Conservation (phyloP, 805 yeast species). For the Yarrowia sp. region DNA sequence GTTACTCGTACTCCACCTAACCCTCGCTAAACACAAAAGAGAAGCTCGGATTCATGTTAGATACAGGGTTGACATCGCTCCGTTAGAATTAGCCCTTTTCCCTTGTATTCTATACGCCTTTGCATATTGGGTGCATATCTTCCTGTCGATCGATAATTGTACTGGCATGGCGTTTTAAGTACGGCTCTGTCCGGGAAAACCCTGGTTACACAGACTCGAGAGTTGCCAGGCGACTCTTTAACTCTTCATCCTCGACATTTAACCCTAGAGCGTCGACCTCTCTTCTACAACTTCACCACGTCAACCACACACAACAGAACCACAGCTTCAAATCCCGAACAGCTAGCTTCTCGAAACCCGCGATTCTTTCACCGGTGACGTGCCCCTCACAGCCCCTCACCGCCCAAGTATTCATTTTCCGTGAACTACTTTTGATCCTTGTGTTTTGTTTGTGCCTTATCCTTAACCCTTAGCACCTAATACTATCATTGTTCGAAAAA, state of each 20-base stretch:
- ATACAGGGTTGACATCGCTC: constrained; percentile 31
- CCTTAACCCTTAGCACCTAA: constrained; percentile 23
- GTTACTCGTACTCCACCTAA: no score
- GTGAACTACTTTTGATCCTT: no score
- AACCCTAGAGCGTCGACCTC: no score
- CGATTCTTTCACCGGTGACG: no score
- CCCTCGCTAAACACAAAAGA: not conserved
- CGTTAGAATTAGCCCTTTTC: constrained; percentile 15
- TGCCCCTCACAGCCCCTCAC: no score
- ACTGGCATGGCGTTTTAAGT: constrained; percentile 14
- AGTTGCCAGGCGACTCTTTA: constrained; percentile 6
- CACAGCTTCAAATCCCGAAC: no score
- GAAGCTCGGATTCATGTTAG: not conserved
- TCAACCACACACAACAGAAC: no score
- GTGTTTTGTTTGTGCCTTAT: not conserved
- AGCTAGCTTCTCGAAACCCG: no score
- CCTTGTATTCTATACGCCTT: constrained; percentile 37
- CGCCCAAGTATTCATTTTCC: no score
- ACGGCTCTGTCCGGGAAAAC: constrained; percentile 28
- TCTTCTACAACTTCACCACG: no score
- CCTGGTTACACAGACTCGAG: not conserved
- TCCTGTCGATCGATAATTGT: constrained; percentile 31
- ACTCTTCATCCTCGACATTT: not conserved
- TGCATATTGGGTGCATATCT: constrained; percentile 23
- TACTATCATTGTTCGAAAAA: constrained; percentile 19